A percentile compares a stretch with the other conserved stretches of the same genome.
Evolutionary conservation across 345 rosid species (phyloP).

Genomic region (Aurinia saxatilis): DNA sequence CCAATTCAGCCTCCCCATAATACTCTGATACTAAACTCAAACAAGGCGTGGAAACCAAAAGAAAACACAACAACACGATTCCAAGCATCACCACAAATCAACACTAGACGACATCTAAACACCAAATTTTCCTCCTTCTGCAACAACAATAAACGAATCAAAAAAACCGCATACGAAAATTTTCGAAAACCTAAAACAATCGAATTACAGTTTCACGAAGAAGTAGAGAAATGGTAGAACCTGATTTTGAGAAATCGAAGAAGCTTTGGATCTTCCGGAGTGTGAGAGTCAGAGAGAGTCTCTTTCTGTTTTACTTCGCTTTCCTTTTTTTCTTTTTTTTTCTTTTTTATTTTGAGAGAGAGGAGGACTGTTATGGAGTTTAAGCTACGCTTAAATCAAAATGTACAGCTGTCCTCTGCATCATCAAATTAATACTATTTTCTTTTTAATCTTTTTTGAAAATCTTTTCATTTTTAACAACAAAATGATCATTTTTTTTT

Average conservation of each 20-base stretch:
- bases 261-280: conserved; percentile 22
- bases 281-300: conserved; percentile 31
- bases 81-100: conserved; percentile 31
- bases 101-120: conserved; percentile 3
- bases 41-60: conserved; percentile 37
- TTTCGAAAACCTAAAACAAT: neutral
- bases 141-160: neutral
- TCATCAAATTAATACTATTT: neutral
- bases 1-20: conserved; percentile 17
- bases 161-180: neutral
- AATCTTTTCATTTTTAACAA: neutral
- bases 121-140: neutral
- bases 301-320: conserved; percentile 20
- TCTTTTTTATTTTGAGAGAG: neutral
- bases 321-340: conserved; percentile 5
- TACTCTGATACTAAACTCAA: conserved; percentile 31
- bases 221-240: neutral
- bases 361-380: conserved; percentile 29
- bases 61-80: conserved; percentile 40
- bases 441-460: neutral
- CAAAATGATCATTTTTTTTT: too few relatives aligned
- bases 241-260: conserved; percentile 2
- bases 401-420: conserved; percentile 24
- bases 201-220: neutral
- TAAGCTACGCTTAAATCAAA: conserved; percentile 30